These are phyloP conservation scores for Phylloporus sp. DNA, from an alignment of 768 basidiomycete genomes.

Conservation along the genomic window DNA sequence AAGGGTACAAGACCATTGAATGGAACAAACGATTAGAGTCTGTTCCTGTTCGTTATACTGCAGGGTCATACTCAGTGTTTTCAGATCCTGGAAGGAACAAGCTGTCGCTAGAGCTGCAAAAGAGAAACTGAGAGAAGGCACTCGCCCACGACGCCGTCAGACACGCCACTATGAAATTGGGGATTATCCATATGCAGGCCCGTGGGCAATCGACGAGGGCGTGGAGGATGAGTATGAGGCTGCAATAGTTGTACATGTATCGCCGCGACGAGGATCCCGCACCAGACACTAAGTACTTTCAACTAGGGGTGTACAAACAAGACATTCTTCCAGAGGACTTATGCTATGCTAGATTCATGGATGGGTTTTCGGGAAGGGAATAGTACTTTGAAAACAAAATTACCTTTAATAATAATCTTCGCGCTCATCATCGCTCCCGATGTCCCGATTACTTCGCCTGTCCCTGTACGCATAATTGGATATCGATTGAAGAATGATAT, in stretches of 20 bases:
- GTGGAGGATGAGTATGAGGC: constrained; percentile 6
- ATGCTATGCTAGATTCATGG: not conserved
- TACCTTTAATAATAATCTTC: constrained; percentile 20
- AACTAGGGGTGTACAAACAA: not conserved
- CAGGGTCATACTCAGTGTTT: not conserved
- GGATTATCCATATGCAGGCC: constrained; percentile 5
- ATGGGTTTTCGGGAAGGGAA: not conserved
- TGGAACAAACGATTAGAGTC: constrained; percentile 56
- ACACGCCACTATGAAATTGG: constrained; percentile 9
- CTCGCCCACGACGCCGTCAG: constrained; percentile 11
- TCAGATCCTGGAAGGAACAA: constrained; percentile 30
- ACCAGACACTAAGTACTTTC: constrained; percentile 8
- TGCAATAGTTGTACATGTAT: not conserved
- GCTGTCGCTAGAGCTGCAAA: constrained; percentile 10
- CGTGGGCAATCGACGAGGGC: constrained; percentile 5
- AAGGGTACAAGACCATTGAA: constrained; percentile 45
- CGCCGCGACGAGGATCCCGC: constrained; percentile 17
- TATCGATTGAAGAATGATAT: constrained; percentile 55
- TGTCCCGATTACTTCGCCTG: constrained; percentile 17
- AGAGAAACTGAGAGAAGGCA: constrained; percentile 15
- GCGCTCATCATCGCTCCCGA: constrained; percentile 25
- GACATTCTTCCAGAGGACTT: not conserved
- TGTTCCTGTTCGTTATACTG: constrained; percentile 18
- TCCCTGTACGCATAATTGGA: constrained; percentile 29
- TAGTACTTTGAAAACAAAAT: not conserved